Evolutionary conservation across 2,329 filamentous ascomycete species (phyloP).

Genomic region (Stachybotrys elegans): DNA sequence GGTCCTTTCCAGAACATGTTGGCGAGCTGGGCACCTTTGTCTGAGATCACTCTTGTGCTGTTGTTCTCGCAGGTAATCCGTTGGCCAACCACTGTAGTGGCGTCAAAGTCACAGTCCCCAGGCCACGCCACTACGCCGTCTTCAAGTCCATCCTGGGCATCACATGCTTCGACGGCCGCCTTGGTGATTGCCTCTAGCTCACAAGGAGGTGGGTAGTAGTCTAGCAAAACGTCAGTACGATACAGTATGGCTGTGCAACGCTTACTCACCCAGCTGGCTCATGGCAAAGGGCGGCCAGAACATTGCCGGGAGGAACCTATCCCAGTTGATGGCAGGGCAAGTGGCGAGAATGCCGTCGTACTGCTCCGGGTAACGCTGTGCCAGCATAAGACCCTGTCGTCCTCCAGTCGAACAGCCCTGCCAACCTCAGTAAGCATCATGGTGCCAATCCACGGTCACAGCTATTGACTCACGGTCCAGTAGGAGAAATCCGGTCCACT

Average conservation of each 20-base stretch:
- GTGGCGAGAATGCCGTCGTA: slow-evolving; percentile 50
- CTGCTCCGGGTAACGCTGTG: slow-evolving; percentile 45
- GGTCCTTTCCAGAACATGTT: not conserved
- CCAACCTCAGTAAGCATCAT: too few relatives aligned
- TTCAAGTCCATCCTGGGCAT: slow-evolving; percentile 37
- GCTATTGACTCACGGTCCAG: slow-evolving; percentile 21
- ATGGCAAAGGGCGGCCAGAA: not conserved
- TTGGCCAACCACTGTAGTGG: slow-evolving; percentile 11
- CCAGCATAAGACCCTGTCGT: slow-evolving; percentile 47
- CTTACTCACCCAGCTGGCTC: not conserved
- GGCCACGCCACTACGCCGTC: slow-evolving; percentile 42
- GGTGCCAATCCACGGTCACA: not conserved
- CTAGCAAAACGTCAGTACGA: too few relatives aligned
- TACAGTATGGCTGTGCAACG: too few relatives aligned
- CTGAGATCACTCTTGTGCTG: not conserved
- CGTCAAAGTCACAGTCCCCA: slow-evolving; percentile 31
- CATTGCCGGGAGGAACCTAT: slow-evolving; percentile 10
- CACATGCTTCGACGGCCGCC: slow-evolving; percentile 34
- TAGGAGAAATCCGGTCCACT: slow-evolving; percentile 37
- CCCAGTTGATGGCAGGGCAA: slow-evolving; percentile 36
- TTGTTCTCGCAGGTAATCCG: not conserved
- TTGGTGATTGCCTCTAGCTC: slow-evolving; percentile 23
- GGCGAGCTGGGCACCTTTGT: not conserved
- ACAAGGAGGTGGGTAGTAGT: not conserved
- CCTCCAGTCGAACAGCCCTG: slow-evolving; percentile 51